phyloP scores from a whole-genome alignment of 148 eudicot genomes.

The Rhododendron simsii region DNA sequence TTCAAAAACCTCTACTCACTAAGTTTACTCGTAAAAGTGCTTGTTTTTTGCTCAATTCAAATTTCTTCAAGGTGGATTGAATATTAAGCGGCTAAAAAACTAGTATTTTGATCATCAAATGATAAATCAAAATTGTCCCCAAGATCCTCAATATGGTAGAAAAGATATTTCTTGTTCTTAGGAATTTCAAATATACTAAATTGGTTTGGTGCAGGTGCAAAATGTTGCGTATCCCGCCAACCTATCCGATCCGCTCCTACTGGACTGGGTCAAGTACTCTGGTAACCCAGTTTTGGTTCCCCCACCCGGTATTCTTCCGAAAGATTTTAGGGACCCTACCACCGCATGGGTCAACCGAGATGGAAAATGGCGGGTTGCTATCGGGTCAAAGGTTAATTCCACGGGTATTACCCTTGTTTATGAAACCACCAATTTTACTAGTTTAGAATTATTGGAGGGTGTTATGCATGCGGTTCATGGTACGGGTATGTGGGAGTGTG shows the following conservation, averaged over 20 bases:
- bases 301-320: conserved; percentile 54
- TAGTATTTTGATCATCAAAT: too few relatives aligned
- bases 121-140: too few relatives aligned
- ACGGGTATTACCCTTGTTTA: conserved; percentile 72
- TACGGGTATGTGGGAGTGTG: conserved; percentile 99
- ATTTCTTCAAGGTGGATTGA: too few relatives aligned
- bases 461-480: conserved; percentile 58
- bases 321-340: conserved; percentile 84
- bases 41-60: too few relatives aligned
- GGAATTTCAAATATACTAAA: not conserved
- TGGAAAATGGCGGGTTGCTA: conserved; percentile 63
- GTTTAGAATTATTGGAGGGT: conserved; percentile 48
- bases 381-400: conserved; percentile 60
- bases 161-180: too few relatives aligned
- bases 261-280: conserved; percentile 72
- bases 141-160: too few relatives aligned
- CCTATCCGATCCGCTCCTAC: conserved; percentile 81
- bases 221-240: conserved; percentile 85
- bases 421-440: conserved; percentile 48
- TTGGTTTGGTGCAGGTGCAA: conserved; percentile 58
- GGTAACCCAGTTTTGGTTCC: conserved; percentile 77
- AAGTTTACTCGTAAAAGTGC: too few relatives aligned
- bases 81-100: too few relatives aligned
- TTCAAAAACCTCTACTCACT: not conserved
- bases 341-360: conserved; percentile 77